Percentiles rank a stretch among this genome's conserved stretches.
Conservation (phyloP, 768 basidiomycete species). For the Kwoniella dejecticola region DNA sequence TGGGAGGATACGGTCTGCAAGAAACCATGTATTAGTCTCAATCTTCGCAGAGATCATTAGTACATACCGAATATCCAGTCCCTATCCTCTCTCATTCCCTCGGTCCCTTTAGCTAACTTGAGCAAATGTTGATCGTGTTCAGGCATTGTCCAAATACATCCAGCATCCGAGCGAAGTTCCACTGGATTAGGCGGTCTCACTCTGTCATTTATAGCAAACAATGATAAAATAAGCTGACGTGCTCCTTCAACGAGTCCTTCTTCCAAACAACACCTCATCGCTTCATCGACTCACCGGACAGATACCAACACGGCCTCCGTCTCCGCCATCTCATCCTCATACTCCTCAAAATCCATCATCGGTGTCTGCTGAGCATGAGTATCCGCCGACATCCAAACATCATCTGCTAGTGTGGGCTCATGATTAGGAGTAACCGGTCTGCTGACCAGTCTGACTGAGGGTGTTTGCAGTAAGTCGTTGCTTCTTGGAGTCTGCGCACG, state of each 20-base stretch:
- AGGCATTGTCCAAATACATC: slow-evolving; percentile 45
- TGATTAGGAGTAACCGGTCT: slow-evolving; percentile 33
- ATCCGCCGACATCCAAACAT: slow-evolving; percentile 19
- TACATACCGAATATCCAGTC: slow-evolving; percentile 52
- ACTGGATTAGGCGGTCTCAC: slow-evolving; percentile 48
- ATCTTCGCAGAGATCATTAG: background rate
- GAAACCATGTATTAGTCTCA: slow-evolving; percentile 21
- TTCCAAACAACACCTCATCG: too few relatives aligned
- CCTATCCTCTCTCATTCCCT: slow-evolving; percentile 40
- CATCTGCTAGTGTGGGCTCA: slow-evolving; percentile 28
- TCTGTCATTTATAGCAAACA: slow-evolving; percentile 23
- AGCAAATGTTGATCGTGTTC: slow-evolving; percentile 36
- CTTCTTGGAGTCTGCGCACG: background rate
- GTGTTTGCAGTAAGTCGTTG: slow-evolving; percentile 6
- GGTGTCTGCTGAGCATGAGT: background rate
- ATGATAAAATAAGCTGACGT: too few relatives aligned
- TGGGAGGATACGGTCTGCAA: slow-evolving; percentile 51
- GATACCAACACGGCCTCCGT: slow-evolving; percentile 52
- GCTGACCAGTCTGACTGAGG: slow-evolving; percentile 5
- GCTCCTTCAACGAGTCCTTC: too few relatives aligned
- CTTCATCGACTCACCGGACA: slow-evolving; percentile 39
- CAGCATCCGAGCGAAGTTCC: slow-evolving; percentile 33
- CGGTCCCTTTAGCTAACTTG: slow-evolving; percentile 43
- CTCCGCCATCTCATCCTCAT: slow-evolving; percentile 26
- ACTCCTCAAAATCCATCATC: slow-evolving; percentile 17